phyloP scores from a whole-genome alignment of 345 rosid species.

The Mallotus nudiflorus region DNA sequence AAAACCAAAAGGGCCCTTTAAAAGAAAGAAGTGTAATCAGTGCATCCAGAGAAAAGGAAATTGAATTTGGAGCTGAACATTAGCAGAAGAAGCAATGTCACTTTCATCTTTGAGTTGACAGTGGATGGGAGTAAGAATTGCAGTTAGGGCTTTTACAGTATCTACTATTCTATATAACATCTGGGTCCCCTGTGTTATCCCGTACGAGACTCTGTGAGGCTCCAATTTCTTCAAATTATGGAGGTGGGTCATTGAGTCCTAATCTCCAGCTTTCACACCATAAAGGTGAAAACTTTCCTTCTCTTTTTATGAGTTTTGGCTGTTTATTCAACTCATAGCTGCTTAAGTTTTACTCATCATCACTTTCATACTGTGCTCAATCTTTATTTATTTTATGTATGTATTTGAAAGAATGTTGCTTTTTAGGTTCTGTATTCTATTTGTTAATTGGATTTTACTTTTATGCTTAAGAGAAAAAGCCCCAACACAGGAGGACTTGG shows the following conservation, averaged over 20 bases:
- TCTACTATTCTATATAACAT: too few relatives aligned
- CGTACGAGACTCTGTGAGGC: background rate
- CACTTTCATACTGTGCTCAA: background rate
- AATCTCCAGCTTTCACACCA: background rate
- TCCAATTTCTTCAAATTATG: background rate
- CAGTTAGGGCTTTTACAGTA: background rate
- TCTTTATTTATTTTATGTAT: background rate
- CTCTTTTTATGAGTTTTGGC: background rate
- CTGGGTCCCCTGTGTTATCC: background rate
- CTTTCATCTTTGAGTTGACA: too few relatives aligned
- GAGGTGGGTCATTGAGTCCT: constrained; percentile 5
- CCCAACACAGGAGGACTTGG: too few relatives aligned
- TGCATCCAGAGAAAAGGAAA: too few relatives aligned
- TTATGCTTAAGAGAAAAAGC: background rate
- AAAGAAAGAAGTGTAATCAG: too few relatives aligned
- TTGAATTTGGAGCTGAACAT: too few relatives aligned
- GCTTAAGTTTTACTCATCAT: background rate
- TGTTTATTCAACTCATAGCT: too few relatives aligned
- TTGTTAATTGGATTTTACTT: background rate
- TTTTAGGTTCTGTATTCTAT: background rate
- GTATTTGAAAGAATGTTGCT: background rate
- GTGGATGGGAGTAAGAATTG: too few relatives aligned
- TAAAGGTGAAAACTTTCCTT: background rate
- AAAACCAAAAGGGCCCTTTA: too few relatives aligned
- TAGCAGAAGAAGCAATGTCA: too few relatives aligned